Evolutionary conservation across 139 green algal species (phyloP).

Genomic region (Medakamo hakoo): DNA sequence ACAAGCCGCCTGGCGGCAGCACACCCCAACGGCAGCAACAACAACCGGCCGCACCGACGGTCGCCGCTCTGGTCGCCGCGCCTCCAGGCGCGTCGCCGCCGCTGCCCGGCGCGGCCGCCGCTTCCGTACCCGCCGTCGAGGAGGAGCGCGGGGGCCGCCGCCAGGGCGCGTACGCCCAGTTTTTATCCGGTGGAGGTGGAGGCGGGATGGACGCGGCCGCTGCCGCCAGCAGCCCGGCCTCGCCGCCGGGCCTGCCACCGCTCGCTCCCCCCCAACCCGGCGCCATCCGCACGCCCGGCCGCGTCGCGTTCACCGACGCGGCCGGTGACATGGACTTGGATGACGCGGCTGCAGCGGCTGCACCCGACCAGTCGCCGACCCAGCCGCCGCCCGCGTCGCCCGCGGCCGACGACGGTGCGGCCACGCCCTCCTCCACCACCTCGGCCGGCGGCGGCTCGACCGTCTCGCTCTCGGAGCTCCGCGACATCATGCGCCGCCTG

Average conservation of each 20-base stretch:
- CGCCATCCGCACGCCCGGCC: neutral
- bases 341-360: neutral
- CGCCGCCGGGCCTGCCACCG: no score
- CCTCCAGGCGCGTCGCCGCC: neutral
- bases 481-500: constrained; percentile 17
- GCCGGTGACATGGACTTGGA: neutral
- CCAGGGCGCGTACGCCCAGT: neutral
- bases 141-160: neutral
- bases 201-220: no score
- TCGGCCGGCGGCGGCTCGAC: neutral
- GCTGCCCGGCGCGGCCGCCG: no score
- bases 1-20: no score
- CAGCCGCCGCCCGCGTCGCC: no score
- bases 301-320: neutral
- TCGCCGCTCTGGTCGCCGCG: neutral
- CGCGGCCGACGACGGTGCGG: neutral
- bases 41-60: neutral
- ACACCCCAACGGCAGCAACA: no score
- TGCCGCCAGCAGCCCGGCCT: no score
- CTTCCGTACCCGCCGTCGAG: neutral
- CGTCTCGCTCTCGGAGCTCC: constrained; percentile 1
- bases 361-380: no score
- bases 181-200: neutral
- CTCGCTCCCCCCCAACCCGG: no score
- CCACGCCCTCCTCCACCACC: neutral